Base-by-base conservation (phyloP, 768 basidiomycete genomes). In the Chalciporus sphaerocephalus region DNA sequence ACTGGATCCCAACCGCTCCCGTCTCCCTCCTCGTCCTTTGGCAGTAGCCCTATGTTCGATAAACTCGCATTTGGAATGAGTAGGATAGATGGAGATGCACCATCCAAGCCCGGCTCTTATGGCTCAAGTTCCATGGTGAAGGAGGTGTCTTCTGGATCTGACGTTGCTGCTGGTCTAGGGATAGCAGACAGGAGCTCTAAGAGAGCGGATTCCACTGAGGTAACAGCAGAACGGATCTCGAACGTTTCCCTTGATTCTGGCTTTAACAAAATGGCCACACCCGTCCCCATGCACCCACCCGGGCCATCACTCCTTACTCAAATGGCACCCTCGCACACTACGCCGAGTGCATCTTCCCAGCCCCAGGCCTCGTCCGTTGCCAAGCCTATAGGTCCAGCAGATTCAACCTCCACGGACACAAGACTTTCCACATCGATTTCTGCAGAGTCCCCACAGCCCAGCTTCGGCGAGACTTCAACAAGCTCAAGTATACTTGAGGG, bases 1-100 rank as follows among this genome's bases (percentile, higher is more conserved):
- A 95, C 92, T 5, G 91, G 88, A 22, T 92, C 88, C 0, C 95
- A 93, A 60, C 95, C 95, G 0, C 75, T 99, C 5, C 95, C 95
- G 0, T 90, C 87, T 2, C 88, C 88, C 0, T 83, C 81, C 13
- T 86, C 84, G 23, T 84, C 85, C 4, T 85, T 79, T 58, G 79
- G 73, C 36, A 72, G 77, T 17, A 81, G 80, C 41, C 87, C 90
- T 11, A 80, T 76, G 65, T 69, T 94, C 38, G 94, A 96, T 74
- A 87, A 85, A 54, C 90, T 83, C 73, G 83, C 83, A 0, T 95
- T 99, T 57, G 85, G 83, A 3, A 98, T 98, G 95, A 85, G 78
- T 69, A 89, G 84, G 68, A 94, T 97, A 56, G 87, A 83, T 17
- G 73, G 70, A 35, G 66, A 71, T 30, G 64, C 54, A 37, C 55